Evolutionary conservation across 225 moss, liverwort and hornwort genomes (phyloP).

Genomic region (Marchantia paleacea): DNA sequence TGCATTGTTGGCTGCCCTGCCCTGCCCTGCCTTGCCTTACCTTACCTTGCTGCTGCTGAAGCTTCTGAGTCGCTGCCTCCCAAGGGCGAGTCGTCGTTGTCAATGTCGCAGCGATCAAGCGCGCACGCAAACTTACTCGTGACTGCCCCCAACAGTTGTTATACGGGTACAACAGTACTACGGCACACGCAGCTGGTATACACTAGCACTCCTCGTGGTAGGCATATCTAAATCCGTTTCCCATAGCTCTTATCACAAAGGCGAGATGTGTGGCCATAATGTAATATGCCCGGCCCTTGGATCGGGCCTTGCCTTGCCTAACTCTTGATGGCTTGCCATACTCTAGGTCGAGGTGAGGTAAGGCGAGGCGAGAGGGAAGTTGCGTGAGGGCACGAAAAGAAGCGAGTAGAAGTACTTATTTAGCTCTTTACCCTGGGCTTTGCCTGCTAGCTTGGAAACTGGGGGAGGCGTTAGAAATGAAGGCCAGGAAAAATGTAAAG

Average conservation of each 20-base stretch:
- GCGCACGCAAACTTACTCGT: not conserved
- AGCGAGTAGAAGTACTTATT: not conserved
- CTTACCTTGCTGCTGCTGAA: no score
- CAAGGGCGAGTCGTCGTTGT: no score
- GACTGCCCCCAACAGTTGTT: not conserved
- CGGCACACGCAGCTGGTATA: constrained; percentile 1
- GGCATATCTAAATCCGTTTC: not conserved
- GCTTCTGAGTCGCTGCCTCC: no score
- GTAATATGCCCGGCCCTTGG: not conserved
- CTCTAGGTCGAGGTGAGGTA: not conserved
- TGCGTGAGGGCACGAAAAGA: not conserved
- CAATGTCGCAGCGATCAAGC: not conserved
- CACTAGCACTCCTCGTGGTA: not conserved
- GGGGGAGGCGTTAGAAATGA: not conserved
- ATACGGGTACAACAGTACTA: not conserved
- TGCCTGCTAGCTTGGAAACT: not conserved
- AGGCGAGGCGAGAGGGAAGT: no score
- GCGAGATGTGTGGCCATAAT: not conserved
- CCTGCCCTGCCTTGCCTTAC: no score
- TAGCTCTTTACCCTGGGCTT: not conserved
- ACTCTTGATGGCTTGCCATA: not conserved
- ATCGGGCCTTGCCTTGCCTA: not conserved
- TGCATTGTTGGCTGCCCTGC: no score
- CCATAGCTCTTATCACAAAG: not conserved
- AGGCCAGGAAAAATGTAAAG: no score